phyloP scores from a whole-genome alignment of 305 asterid species.

The Ilex paraguariensis region DNA sequence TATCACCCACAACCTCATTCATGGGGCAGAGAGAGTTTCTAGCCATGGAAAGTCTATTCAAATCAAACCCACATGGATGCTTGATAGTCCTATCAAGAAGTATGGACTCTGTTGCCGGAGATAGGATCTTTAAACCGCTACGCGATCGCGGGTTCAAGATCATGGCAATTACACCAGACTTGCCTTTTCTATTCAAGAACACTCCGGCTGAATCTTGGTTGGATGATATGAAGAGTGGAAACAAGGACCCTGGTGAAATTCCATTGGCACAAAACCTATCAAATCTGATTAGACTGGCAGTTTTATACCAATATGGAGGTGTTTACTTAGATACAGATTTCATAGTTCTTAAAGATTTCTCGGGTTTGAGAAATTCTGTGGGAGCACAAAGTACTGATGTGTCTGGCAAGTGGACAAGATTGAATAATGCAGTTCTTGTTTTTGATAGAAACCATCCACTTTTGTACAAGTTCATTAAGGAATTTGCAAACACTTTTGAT shows the following conservation, averaged over 20 bases:
- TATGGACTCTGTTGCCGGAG: slow-evolving; percentile 49
- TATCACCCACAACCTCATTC: slow-evolving; percentile 29
- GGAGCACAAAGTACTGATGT: slow-evolving; percentile 60
- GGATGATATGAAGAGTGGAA: slow-evolving; percentile 39
- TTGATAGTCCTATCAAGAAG: slow-evolving; percentile 49
- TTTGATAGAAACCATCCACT: slow-evolving; percentile 61
- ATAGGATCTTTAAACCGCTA: slow-evolving; percentile 38
- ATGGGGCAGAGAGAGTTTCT: slow-evolving; percentile 32
- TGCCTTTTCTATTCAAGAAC: slow-evolving; percentile 26
- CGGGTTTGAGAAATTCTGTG: slow-evolving; percentile 46
- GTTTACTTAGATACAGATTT: slow-evolving; percentile 67
- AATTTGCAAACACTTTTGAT: slow-evolving; percentile 55
- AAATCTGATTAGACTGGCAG: slow-evolving; percentile 61
- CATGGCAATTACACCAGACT: slow-evolving; percentile 34
- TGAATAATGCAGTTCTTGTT: slow-evolving; percentile 64
- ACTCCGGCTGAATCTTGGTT: slow-evolving; percentile 62
- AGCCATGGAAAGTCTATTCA: slow-evolving; percentile 46
- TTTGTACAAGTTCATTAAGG: slow-evolving; percentile 53
- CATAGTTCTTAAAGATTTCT: slow-evolving; percentile 47
- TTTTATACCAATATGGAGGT: slow-evolving; percentile 65
- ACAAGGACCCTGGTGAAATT: slow-evolving; percentile 51
- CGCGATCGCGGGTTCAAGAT: slow-evolving; percentile 33
- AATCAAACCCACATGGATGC: slow-evolving; percentile 42
- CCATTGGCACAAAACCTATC: slow-evolving; percentile 69
- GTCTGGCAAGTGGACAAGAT: slow-evolving; percentile 60